phyloP scores from a whole-genome alignment of 306 rosid genomes.

The Quillaja saponaria region DNA sequence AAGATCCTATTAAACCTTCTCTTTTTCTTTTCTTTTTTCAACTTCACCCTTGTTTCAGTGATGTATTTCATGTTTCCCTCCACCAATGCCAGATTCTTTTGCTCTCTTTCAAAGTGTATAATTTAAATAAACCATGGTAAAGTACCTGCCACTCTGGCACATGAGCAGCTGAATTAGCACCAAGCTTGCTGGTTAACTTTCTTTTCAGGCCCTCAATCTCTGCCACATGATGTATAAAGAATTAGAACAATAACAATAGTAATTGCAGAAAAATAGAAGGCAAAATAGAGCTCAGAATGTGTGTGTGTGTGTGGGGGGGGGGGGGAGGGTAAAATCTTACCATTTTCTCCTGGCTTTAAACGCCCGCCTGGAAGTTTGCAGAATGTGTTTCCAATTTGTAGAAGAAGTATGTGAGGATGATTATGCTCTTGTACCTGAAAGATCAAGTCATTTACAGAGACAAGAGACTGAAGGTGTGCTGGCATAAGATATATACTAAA shows the following conservation, averaged over 20 bases:
- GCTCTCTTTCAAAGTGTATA: not conserved
- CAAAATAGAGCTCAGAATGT: not conserved
- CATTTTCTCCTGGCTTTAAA: constrained; percentile 97
- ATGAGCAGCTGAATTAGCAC: constrained; percentile 75
- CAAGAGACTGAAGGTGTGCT: constrained; percentile 14
- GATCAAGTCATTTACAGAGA: constrained; percentile 14
- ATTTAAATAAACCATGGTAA: not conserved
- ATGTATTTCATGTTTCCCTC: not conserved
- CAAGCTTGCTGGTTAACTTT: constrained; percentile 96
- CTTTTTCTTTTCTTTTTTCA: not conserved
- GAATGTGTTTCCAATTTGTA: constrained; percentile 97
- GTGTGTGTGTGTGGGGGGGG: too few relatives aligned
- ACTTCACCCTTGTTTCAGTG: not conserved
- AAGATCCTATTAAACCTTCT: not conserved
- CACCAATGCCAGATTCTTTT: not conserved
- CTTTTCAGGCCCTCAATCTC: constrained; percentile 94
- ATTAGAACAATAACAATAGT: constrained; percentile 1
- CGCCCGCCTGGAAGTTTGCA: constrained; percentile 99
- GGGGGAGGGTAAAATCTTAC: constrained; percentile 39
- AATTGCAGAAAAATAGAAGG: constrained; percentile 7
- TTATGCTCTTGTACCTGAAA: constrained; percentile 97
- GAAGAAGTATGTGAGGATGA: constrained; percentile 96
- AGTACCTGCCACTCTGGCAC: constrained; percentile 95
- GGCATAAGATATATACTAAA: not conserved
- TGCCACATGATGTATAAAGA: constrained; percentile 29